A percentile compares a stretch with the other conserved stretches of the same genome.
phyloP scores from a whole-genome alignment of 2,329 filamentous ascomycete species.

The Emergomyces pasteurianus region DNA sequence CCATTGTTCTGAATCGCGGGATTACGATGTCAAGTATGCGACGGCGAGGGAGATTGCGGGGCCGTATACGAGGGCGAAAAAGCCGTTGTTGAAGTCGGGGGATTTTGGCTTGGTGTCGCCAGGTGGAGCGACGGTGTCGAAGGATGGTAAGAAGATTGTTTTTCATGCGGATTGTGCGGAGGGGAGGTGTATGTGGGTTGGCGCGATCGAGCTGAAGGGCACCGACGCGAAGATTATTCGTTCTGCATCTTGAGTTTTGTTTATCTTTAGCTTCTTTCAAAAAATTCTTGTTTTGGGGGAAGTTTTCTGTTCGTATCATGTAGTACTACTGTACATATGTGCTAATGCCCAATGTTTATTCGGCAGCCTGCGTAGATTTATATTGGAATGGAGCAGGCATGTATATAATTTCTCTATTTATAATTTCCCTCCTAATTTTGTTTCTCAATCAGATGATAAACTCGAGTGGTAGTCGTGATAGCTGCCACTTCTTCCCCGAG shows the following conservation, averaged over 20 bases:
- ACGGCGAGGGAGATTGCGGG: slow-evolving; percentile 29
- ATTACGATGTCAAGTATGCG: slow-evolving; percentile 49
- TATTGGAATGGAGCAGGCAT: no score
- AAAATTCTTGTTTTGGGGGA: background rate
- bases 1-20: slow-evolving; percentile 43
- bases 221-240: background rate
- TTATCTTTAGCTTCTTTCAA: background rate
- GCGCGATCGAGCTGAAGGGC: background rate
- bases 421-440: background rate
- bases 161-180: background rate
- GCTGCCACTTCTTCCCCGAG: no score
- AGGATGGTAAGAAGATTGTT: background rate
- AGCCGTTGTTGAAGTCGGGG: slow-evolving; percentile 23
- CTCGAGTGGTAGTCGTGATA: no score
- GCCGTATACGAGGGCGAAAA: slow-evolving; percentile 22
- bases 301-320: no score
- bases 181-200: slow-evolving; percentile 3
- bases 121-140: background rate
- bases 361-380: no score
- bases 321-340: no score
- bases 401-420: background rate
- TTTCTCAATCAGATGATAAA: no score
- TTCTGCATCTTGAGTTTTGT: background rate
- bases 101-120: slow-evolving; percentile 6
- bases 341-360: no score